phyloP scores from a whole-genome alignment of 1,139 yeast genomes.

The Pichia inconspicua region DNA sequence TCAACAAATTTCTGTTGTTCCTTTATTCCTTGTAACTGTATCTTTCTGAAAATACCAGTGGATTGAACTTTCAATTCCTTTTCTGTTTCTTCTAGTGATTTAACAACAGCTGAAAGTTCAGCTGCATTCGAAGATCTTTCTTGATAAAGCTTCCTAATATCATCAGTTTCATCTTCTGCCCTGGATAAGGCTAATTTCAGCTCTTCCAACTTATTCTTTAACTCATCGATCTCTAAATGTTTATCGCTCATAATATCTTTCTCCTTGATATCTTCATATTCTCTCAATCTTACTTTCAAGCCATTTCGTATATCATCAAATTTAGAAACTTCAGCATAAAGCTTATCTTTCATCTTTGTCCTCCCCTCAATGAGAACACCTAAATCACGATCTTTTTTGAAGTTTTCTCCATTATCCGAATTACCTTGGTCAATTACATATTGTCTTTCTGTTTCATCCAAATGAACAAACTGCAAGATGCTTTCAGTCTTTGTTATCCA shows the following conservation, averaged over 20 bases:
- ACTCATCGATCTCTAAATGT: slow-evolving; percentile 26
- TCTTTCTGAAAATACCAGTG: slow-evolving; percentile 39
- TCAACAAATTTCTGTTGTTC: slow-evolving; percentile 3
- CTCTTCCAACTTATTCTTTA: slow-evolving; percentile 30
- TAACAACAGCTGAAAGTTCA: slow-evolving; percentile 34
- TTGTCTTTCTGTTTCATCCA: slow-evolving; percentile 45
- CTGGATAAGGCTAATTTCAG: slow-evolving; percentile 30
- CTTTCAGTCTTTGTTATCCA: slow-evolving; percentile 26
- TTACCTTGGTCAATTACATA: slow-evolving; percentile 40
- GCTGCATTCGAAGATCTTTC: slow-evolving; percentile 48
- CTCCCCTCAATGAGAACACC: slow-evolving; percentile 43
- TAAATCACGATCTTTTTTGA: slow-evolving; percentile 38
- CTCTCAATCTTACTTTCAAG: slow-evolving; percentile 16
- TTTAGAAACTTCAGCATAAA: slow-evolving; percentile 29
- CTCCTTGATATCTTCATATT: slow-evolving; percentile 6
- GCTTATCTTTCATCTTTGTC: slow-evolving; percentile 41
- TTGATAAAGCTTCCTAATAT: slow-evolving; percentile 44
- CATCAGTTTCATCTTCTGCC: slow-evolving; percentile 33
- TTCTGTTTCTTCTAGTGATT: slow-evolving; percentile 28
- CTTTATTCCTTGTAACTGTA: slow-evolving; percentile 29
- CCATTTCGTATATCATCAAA: slow-evolving; percentile 14
- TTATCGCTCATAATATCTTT: slow-evolving; percentile 10
- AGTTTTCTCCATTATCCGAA: slow-evolving; percentile 40
- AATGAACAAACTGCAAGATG: slow-evolving; percentile 31
- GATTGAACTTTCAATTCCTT: slow-evolving; percentile 31